Conservation (phyloP, 2,329 filamentous ascomycete species). For the Talaromyces sp. region DNA sequence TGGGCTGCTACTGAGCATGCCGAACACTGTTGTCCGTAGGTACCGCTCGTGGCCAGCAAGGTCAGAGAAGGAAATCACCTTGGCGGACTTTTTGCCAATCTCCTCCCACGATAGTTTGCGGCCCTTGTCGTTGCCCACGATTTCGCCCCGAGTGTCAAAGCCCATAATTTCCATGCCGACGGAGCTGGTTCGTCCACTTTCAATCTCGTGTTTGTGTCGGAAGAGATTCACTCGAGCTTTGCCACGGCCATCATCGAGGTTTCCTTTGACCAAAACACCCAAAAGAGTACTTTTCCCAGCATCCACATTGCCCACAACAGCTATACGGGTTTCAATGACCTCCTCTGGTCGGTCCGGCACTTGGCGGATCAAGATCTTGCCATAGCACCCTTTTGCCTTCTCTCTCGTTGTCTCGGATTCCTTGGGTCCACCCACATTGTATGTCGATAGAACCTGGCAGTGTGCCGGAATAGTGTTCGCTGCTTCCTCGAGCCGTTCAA, state of each 20-base stretch:
- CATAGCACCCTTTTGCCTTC: slow-evolving; percentile 69
- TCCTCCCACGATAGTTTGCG: slow-evolving; percentile 94
- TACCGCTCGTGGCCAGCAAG: slow-evolving; percentile 94
- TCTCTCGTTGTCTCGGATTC: slow-evolving; percentile 61
- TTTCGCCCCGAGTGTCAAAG: slow-evolving; percentile 80
- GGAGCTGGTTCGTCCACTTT: slow-evolving; percentile 89
- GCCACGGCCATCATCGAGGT: slow-evolving; percentile 88
- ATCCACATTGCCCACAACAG: slow-evolving; percentile 96
- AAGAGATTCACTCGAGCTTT: slow-evolving; percentile 94
- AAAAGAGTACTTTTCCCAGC: slow-evolving; percentile 96
- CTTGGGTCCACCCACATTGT: slow-evolving; percentile 73
- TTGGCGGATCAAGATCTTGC: slow-evolving; percentile 81
- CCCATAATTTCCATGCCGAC: slow-evolving; percentile 99
- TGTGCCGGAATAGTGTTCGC: slow-evolving; percentile 64
- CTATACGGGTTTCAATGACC: slow-evolving; percentile 92
- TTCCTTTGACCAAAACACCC: slow-evolving; percentile 91
- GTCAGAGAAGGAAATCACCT: slow-evolving; percentile 95
- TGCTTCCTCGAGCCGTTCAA: slow-evolving; percentile 60
- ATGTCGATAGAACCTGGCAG: slow-evolving; percentile 79
- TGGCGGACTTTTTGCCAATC: slow-evolving; percentile 87
- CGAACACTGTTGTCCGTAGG: slow-evolving; percentile 92
- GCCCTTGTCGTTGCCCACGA: slow-evolving; percentile 76
- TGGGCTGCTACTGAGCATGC: slow-evolving; percentile 85
- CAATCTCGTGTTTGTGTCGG: slow-evolving; percentile 95
- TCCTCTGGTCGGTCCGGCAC: slow-evolving; percentile 70